Percentiles rank a stretch among this genome's conserved stretches.
Conservation (phyloP, 2,329 filamentous ascomycete genomes). For the Fusarium mundagurra region DNA sequence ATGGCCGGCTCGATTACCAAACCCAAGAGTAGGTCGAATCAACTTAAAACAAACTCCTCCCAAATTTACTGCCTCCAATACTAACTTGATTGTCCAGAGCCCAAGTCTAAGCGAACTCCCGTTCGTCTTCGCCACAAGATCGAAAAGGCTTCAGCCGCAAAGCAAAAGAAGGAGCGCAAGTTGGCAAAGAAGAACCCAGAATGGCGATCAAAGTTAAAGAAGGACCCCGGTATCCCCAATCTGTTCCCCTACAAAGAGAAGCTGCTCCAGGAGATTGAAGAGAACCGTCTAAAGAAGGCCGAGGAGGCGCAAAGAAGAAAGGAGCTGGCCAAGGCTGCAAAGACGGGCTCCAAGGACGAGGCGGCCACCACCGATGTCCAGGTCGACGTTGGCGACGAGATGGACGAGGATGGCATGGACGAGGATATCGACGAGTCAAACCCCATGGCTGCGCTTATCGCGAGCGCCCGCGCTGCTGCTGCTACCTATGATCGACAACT, state of each 20-base stretch:
- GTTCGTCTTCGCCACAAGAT: constrained; percentile 95
- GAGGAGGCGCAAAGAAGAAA: constrained; percentile 78
- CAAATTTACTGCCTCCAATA: not conserved
- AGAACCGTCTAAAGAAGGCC: constrained; percentile 80
- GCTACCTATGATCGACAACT: constrained; percentile 76
- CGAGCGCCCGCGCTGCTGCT: constrained; percentile 82
- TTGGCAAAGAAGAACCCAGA: constrained; percentile 94
- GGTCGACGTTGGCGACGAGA: constrained; percentile 60
- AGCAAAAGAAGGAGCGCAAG: constrained; percentile 91
- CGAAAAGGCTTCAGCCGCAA: constrained; percentile 87
- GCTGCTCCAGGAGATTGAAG: constrained; percentile 93
- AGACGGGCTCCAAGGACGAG: constrained; percentile 60
- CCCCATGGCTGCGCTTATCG: constrained; percentile 91
- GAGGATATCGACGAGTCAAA: constrained; percentile 75
- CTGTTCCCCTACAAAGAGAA: constrained; percentile 98
- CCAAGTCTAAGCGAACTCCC: constrained; percentile 90
- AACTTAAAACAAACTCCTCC: not conserved
- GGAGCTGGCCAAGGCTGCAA: constrained; percentile 76
- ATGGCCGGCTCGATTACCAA: constrained; percentile 67
- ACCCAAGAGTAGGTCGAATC: constrained; percentile 58
- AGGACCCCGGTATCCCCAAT: constrained; percentile 97
- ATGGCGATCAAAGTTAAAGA: constrained; percentile 96
- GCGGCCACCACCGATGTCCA: constrained; percentile 58
- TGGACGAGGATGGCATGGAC: constrained; percentile 63
- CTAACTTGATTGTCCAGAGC: constrained; percentile 66